phyloP scores from a whole-genome alignment of 257 asterid species.

The Ballota nigra region DNA sequence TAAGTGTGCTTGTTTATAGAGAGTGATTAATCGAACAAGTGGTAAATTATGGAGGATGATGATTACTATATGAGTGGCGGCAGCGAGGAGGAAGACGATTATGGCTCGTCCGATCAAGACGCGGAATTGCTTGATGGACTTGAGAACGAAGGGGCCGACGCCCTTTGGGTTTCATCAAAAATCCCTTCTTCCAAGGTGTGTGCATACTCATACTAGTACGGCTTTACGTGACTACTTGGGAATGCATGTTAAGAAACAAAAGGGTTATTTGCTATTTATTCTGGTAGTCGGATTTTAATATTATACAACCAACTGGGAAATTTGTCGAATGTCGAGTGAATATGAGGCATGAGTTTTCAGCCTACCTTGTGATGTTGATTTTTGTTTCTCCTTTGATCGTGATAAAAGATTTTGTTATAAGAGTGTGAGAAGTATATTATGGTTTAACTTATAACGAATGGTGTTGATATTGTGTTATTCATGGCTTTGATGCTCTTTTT shows the following conservation, averaged over 20 bases:
- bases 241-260: conserved; percentile 6
- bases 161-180: conserved; percentile 42
- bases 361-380: not conserved
- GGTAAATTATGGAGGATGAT: conserved; percentile 60
- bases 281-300: not conserved
- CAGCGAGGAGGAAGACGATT: conserved; percentile 54
- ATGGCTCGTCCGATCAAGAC: conserved; percentile 53
- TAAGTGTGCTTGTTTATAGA: not conserved
- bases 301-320: not conserved
- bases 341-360: not conserved
- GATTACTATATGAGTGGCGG: conserved; percentile 47
- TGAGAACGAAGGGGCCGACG: conserved; percentile 50
- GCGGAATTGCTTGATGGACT: conserved; percentile 50
- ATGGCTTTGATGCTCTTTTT: not conserved
- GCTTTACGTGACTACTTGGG: conserved; percentile 5
- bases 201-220: no score
- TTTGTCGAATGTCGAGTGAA: not conserved
- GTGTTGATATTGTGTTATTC: not conserved
- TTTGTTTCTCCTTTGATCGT: not conserved
- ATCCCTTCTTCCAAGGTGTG: conserved; percentile 67
- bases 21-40: conserved; percentile 5
- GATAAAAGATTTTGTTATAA: not conserved
- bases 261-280: not conserved
- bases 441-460: not conserved
- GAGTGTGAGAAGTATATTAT: not conserved